A percentile compares a stretch with the other conserved stretches of the same genome.
Evolutionary conservation across 164 flowering plant species (phyloP).

Genomic region (Kalanchoe fedtschenkoi): DNA sequence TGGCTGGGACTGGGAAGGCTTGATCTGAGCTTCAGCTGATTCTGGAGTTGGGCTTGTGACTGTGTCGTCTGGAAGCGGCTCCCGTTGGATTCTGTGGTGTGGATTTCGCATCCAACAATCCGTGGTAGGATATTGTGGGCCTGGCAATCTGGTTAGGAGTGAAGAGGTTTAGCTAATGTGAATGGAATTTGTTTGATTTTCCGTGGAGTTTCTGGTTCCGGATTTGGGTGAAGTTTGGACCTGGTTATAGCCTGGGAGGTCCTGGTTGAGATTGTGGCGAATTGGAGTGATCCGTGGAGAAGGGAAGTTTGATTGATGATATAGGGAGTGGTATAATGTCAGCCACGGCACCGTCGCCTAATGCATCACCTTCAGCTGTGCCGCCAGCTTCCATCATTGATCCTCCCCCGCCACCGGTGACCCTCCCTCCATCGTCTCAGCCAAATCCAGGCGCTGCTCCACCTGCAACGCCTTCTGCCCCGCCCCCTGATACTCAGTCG

Average conservation of each 20-base stretch:
- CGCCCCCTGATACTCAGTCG: constrained; percentile 16
- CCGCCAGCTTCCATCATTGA: constrained; percentile 18
- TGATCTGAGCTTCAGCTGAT: neutral
- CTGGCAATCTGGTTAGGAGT: neutral
- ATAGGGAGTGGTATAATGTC: constrained; percentile 17
- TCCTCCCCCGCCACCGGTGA: constrained; percentile 9
- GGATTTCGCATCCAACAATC: neutral
- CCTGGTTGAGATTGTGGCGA: neutral
- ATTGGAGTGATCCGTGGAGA: neutral
- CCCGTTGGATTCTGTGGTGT: neutral
- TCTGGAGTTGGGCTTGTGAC: neutral
- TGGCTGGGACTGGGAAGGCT: neutral
- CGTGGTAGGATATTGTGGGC: neutral
- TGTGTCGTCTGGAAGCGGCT: neutral
- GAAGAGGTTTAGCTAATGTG: neutral
- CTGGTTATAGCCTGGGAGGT: neutral
- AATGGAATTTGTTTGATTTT: neutral
- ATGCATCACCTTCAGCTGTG: constrained; percentile 21
- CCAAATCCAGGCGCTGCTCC: constrained; percentile 6
- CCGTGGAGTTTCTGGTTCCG: neutral
- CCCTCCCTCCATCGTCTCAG: constrained; percentile 7
- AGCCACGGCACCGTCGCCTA: constrained; percentile 24
- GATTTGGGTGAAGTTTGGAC: neutral
- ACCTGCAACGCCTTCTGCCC: constrained; percentile 12
- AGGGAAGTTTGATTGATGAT: neutral